Conservation (phyloP, 2,329 filamentous ascomycete genomes). For the Acarospora socialis region DNA sequence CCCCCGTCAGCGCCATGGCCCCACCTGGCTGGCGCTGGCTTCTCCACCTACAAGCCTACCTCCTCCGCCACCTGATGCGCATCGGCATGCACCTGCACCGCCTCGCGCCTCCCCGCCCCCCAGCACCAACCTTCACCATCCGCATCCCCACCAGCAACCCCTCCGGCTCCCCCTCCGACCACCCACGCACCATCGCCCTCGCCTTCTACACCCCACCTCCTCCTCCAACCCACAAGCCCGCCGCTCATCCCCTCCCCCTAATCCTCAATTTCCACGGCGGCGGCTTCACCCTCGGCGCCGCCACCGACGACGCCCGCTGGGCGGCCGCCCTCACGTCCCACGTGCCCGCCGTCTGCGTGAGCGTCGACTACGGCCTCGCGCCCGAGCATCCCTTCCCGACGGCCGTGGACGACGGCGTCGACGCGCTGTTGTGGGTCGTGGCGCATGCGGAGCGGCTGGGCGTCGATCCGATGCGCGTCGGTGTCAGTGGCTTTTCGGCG, state of each 20-base stretch:
- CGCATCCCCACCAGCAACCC: constrained; percentile 33
- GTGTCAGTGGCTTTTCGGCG: constrained; percentile 47
- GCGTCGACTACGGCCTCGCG: constrained; percentile 46
- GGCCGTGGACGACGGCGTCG: constrained; percentile 49
- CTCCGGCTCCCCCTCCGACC: too few species aligned
- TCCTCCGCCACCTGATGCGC: constrained; percentile 54
- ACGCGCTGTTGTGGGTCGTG: constrained; percentile 45
- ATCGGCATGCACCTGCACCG: constrained; percentile 56
- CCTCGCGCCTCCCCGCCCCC: constrained; percentile 45
- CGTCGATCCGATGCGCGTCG: constrained; percentile 43
- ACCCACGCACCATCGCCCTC: constrained; percentile 38
- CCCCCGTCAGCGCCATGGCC: constrained; percentile 14
- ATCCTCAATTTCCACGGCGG: constrained; percentile 52
- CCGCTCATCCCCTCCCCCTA: constrained; percentile 26
- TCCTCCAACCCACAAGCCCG: constrained; percentile 1
- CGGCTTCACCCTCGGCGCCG: constrained; percentile 45
- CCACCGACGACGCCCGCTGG: constrained; percentile 49
- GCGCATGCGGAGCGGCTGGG: constrained; percentile 40
- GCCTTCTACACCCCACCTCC: constrained; percentile 46
- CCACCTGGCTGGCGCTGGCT: constrained; percentile 38
- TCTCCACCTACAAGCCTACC: constrained; percentile 46
- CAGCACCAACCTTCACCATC: constrained; percentile 44
- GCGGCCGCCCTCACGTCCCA: constrained; percentile 40
- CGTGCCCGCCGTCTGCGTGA: constrained; percentile 43
- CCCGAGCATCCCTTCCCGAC: constrained; percentile 49